Percentiles rank a stretch among this genome's conserved stretches.
phyloP scores from a whole-genome alignment of 1,139 yeast species.

The Protomyces arabidopsidicola region DNA sequence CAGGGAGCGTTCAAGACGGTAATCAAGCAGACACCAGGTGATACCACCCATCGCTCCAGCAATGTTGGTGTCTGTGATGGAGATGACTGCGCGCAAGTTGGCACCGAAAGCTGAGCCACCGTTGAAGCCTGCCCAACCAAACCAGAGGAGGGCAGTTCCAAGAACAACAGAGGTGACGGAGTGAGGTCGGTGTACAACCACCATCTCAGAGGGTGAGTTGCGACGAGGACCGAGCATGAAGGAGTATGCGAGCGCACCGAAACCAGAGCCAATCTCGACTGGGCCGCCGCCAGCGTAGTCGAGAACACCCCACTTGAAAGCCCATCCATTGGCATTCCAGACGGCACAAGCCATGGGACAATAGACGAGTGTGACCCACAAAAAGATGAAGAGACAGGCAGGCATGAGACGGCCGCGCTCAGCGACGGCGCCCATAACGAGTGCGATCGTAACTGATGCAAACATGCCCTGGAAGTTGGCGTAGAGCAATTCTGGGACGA shows the following conservation, averaged over 20 bases:
- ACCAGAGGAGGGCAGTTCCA: slow-evolving; percentile 66
- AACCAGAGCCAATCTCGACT: slow-evolving; percentile 87
- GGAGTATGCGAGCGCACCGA: slow-evolving; percentile 77
- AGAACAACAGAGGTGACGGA: slow-evolving; percentile 80
- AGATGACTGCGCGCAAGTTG: slow-evolving; percentile 64
- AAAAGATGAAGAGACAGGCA: slow-evolving; percentile 70
- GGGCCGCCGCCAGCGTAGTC: slow-evolving; percentile 99
- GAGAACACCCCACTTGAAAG: slow-evolving; percentile 79
- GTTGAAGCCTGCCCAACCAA: slow-evolving; percentile 74
- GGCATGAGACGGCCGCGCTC: slow-evolving; percentile 91
- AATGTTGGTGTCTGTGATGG: slow-evolving; percentile 86
- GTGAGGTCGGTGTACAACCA: slow-evolving; percentile 88
- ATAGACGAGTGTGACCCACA: slow-evolving; percentile 88
- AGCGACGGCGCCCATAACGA: slow-evolving; percentile 89
- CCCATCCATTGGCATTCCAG: slow-evolving; percentile 94
- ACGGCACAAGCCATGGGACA: slow-evolving; percentile 93
- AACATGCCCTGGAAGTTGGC: slow-evolving; percentile 90
- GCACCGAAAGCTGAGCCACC: slow-evolving; percentile 67
- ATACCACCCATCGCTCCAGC: slow-evolving; percentile 89
- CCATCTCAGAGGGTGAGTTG: slow-evolving; percentile 65
- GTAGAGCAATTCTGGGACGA: slow-evolving; percentile 76
- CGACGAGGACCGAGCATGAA: slow-evolving; percentile 56
- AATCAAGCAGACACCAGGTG: slow-evolving; percentile 89
- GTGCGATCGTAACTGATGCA: slow-evolving; percentile 81
- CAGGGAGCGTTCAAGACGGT: slow-evolving; percentile 82